Percentiles rank a stretch among this genome's conserved stretches.
phyloP scores from a whole-genome alignment of 1,284 basidiomycete species.

The Cerrena zonata region DNA sequence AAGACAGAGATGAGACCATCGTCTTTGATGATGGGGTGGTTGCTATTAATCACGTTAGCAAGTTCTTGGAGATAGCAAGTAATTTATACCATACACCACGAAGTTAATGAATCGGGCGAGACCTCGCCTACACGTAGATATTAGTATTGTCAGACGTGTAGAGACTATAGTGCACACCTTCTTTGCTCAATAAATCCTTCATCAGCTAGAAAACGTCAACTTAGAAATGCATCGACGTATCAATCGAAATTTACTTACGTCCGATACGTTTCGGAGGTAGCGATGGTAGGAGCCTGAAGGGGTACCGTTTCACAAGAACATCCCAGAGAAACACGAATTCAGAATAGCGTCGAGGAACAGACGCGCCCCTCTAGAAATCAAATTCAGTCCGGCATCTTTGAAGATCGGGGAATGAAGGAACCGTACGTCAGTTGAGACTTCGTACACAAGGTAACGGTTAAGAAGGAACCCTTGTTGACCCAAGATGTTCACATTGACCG shows the following conservation, averaged over 20 bases:
- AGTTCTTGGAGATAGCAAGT: background rate
- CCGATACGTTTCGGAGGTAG: conserved; percentile 88
- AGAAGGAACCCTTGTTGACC: conserved; percentile 86
- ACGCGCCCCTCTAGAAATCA: conserved; percentile 47
- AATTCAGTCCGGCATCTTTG: background rate
- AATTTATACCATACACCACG: conserved; percentile 50
- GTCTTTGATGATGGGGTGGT: conserved; percentile 84
- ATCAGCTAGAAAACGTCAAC: conserved; percentile 65
- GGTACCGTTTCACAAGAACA: conserved; percentile 72
- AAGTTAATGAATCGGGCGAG: conserved; percentile 78
- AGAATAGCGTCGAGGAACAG: conserved; percentile 74
- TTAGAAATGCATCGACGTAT: conserved; percentile 5
- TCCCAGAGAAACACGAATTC: conserved; percentile 89
- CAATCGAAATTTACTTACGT: conserved; percentile 46
- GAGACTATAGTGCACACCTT: conserved; percentile 43
- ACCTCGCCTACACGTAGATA: conserved; percentile 78
- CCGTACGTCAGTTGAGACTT: conserved; percentile 73
- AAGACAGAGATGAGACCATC: conserved; percentile 81
- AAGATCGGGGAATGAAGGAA: background rate
- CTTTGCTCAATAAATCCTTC: conserved; percentile 85
- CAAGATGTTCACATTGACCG: conserved; percentile 61
- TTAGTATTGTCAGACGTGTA: too few relatives aligned
- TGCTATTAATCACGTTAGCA: conserved; percentile 40
- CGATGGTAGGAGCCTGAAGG: conserved; percentile 84
- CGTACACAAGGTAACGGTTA: conserved; percentile 78